These are phyloP conservation scores for Hagleromyces aurorensis DNA, from an alignment of 805 yeast genomes.

Conservation along the genomic window DNA sequence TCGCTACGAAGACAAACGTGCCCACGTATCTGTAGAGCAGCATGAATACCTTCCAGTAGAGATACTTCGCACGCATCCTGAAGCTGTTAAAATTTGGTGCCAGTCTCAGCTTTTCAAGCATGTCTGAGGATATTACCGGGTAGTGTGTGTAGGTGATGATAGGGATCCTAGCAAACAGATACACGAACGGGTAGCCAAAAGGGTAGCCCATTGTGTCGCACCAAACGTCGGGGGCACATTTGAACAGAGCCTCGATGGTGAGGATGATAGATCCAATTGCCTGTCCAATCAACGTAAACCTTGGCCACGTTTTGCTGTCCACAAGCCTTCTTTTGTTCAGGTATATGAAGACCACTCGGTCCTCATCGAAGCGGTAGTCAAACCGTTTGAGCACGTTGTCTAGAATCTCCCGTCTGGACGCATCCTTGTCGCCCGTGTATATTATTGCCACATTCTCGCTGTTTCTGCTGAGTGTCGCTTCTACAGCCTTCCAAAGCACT, in stretches of 20 bases:
- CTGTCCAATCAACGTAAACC: conserved; percentile 79
- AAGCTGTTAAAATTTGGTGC: conserved; percentile 12
- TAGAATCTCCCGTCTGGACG: conserved; percentile 42
- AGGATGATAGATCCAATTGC: conserved; percentile 70
- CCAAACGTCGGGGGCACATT: conserved; percentile 79
- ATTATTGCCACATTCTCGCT: conserved; percentile 50
- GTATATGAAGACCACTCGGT: conserved; percentile 55
- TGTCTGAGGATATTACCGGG: conserved; percentile 83
- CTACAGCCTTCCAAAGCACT: conserved; percentile 91
- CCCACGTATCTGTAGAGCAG: conserved; percentile 60
- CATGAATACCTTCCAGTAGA: conserved; percentile 70
- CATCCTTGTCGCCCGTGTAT: conserved; percentile 61
- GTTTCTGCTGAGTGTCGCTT: conserved; percentile 49
- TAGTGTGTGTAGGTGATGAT: conserved; percentile 87
- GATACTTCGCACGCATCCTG: conserved; percentile 33
- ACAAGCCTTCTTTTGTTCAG: conserved; percentile 51
- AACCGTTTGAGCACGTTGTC: conserved; percentile 49
- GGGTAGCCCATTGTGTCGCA: conserved; percentile 94
- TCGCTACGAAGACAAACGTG: conserved; percentile 51
- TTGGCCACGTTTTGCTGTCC: conserved; percentile 66
- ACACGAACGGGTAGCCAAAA: conserved; percentile 65
- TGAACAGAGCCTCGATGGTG: conserved; percentile 59
- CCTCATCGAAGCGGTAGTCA: conserved; percentile 41
- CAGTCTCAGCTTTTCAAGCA: conserved; percentile 56
- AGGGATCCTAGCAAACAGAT: conserved; percentile 56